Conservation (phyloP, 2,329 filamentous ascomycete genomes). For the Sporothrix phasma region DNA sequence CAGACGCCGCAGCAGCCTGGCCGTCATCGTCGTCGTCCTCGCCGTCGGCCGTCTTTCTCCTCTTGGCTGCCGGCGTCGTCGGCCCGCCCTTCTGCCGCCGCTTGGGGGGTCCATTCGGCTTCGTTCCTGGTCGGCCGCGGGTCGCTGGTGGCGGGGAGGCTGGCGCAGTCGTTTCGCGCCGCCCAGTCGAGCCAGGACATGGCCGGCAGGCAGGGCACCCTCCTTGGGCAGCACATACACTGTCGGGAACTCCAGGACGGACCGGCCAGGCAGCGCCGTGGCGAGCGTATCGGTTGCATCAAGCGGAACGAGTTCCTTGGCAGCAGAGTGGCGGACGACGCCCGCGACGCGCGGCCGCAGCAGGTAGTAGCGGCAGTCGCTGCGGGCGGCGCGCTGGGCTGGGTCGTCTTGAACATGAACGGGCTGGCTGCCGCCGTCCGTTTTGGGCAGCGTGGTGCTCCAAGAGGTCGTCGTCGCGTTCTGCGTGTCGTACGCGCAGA, state of each 20-base stretch:
- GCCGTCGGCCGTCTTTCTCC: neutral
- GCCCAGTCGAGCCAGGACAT: constrained; percentile 20
- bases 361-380: constrained; percentile 24
- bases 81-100: neutral
- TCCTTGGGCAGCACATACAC: constrained; percentile 45
- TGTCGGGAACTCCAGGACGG: constrained; percentile 63
- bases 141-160: too few relatives aligned
- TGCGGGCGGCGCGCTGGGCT: constrained; percentile 18
- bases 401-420: constrained; percentile 18
- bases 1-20: neutral
- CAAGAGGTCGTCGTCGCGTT: constrained; percentile 22
- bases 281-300: constrained; percentile 37
- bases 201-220: constrained; percentile 20
- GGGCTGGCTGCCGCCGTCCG: constrained; percentile 8
- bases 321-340: neutral
- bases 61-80: constrained; percentile 1
- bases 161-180: constrained; percentile 6
- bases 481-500: constrained; percentile 20
- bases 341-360: constrained; percentile 14
- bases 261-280: constrained; percentile 43
- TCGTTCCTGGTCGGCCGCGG: neutral
- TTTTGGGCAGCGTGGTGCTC: constrained; percentile 12
- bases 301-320: constrained; percentile 43
- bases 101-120: neutral
- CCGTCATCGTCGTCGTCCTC: neutral